Evolutionary conservation across 176 grass and related monocot genomes (phyloP), one percentile per base, ranked within the genome.

Genomic region (Pharus latifolius): DNA sequence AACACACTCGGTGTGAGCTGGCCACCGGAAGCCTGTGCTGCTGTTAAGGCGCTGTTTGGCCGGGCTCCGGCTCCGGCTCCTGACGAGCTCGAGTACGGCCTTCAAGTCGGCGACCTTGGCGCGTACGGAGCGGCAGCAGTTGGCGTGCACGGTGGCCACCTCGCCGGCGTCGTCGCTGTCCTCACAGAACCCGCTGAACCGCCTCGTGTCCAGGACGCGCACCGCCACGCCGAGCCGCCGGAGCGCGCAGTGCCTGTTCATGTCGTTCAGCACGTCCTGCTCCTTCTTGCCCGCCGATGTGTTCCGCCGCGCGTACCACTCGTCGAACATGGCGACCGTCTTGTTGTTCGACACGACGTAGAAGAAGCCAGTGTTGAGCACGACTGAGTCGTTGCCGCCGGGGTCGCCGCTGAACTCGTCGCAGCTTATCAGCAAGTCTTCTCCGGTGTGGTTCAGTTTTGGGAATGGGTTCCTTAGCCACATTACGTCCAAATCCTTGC

Each of bases 191-290:
- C 91, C 91, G 63, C 87, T 82, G 80, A 96, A 91, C 63, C 79
- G 83, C 38, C 60, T 65, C 68, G 85, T 84, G 80, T 96, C 87
- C 15, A 91, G 79, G 64, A 84, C 82, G 53, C n/a, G 82, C 34
- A 77, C 84, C 51, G 46, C 53, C 67, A 96, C 56, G 56, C 77
- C 84, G 41, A 88, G 71, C 61, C 56, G 70, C 1, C 19, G 35
- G 67, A 91, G 76, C 71, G 52, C 77, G 40, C 74, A 77, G 38
- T 30, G 76, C 16, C 77, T 83, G 80, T 69, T 73, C 68, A 96
- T 81, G 52, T n/a, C n/a, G n/a, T n/a, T n/a, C n/a, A n/a, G n/a
- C n/a, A n/a, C 84, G 72, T 96, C 91, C 77, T 96, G 84, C 75
- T 91, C 91, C 76, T 91, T 96, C 87, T 85, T 56, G 31, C 84